Conservation (phyloP, 2,329 filamentous ascomycete species). For the Fusarium coffeatum region DNA sequence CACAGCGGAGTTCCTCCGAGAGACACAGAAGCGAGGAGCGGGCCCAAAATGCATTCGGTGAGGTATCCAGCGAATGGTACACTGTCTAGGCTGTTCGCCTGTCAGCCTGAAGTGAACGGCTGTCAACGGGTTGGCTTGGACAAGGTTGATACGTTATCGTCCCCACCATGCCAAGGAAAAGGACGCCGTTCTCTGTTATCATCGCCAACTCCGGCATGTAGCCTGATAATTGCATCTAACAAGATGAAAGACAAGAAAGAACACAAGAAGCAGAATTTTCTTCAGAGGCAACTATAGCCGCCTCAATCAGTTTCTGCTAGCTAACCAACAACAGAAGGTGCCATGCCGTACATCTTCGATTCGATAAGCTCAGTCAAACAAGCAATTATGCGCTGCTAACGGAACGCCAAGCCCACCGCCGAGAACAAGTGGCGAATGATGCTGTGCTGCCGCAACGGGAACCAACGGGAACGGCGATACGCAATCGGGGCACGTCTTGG, state of each 20-base stretch:
- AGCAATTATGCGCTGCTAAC: conserved; percentile 27
- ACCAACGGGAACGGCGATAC: conserved; percentile 29
- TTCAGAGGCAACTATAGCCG: conserved; percentile 13
- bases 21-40: conserved; percentile 7
- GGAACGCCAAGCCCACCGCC: conserved; percentile 26
- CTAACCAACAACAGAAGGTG: conserved; percentile 30
- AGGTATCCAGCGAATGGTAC: conserved; percentile 16
- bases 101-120: conserved; percentile 6
- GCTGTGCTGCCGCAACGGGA: conserved; percentile 20
- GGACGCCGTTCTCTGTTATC: conserved; percentile 2
- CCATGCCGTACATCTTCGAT: conserved; percentile 1
- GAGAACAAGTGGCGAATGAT: conserved; percentile 34
- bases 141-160: conserved; percentile 25
- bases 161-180: conserved; percentile 6
- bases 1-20: conserved; percentile 36
- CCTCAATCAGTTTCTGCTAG: background rate
- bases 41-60: background rate
- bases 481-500: background rate
- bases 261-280: background rate
- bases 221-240: background rate
- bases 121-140: conserved; percentile 9
- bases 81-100: background rate
- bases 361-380: conserved; percentile 21
- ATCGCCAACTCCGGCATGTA: conserved; percentile 18
- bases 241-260: background rate